Evolutionary conservation across 2,329 filamentous ascomycete species (phyloP), one percentile per base, ranked within the genome.

Genomic region (Paraphaeosphaeria sporulosa): DNA sequence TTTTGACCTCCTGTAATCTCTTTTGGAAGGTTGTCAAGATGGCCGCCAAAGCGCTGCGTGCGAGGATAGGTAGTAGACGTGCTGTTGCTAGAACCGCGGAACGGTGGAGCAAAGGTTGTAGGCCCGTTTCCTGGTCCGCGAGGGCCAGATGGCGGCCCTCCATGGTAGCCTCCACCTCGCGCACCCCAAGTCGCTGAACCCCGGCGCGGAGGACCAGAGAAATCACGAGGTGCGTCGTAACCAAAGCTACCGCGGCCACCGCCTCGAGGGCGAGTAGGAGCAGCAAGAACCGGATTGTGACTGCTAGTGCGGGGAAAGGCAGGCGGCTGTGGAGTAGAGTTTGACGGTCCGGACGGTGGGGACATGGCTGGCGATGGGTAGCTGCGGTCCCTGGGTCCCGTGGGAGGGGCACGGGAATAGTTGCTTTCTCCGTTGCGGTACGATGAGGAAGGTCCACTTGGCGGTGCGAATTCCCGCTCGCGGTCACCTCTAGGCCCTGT

Each of bases 31-130:
- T 81, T 79, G 8, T 78, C 68, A 19, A 84, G 69, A 57, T 79
- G 76, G 48, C 76, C 69, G 17, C 70, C 74, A 76, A 83, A 83
- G 43, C 81, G 80, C 68, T 81, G 80, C 1, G 79, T 79, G 27
- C 81, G 80, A 10, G 81, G 80, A 55, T 82, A 83, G 0, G 81
- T 82, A 1, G 78, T 80, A 12, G 78, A 75, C 2, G 80, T 79
- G 55, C 74, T 78, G 60, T 79, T 82, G 65, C 70, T 77, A 6
- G 75, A 78, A 27, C 78, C 80, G 40, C 81, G 77, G 67, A 79
- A 80, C 13, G 76, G 71, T 17, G 76, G 74, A 23, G 74, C 68
- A 56, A 74, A 75, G 9, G 71, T 63, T 15, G 71, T 63, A 6
- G 70, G 62, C n/a, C 72, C 73, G 36, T 64, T 66, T 5, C 61